Conservation (phyloP, 257 asterid genomes). For the Datura wrightii region DNA sequence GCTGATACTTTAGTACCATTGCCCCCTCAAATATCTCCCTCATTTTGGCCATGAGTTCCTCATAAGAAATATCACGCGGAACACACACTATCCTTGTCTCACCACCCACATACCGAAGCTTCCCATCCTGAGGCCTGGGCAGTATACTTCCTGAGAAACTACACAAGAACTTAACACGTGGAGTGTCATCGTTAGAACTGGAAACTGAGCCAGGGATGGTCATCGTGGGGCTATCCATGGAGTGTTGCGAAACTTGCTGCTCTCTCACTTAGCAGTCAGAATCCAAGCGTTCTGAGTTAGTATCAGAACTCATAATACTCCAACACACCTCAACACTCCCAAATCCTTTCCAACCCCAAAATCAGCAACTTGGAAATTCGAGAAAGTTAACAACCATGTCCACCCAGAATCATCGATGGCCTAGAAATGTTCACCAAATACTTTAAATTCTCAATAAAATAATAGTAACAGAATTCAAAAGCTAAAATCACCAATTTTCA, state of each 20-base stretch:
- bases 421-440: slow-evolving; percentile 31
- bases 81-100: slow-evolving; percentile 89
- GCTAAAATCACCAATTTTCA: slow-evolving; percentile 31
- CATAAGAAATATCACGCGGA: slow-evolving; percentile 73
- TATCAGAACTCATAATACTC: slow-evolving; percentile 32
- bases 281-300: slow-evolving; percentile 38
- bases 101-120: slow-evolving; percentile 95
- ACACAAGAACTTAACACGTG: slow-evolving; percentile 87
- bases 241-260: slow-evolving; percentile 36
- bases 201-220: slow-evolving; percentile 47
- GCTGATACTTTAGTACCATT: slow-evolving; percentile 80
- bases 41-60: slow-evolving; percentile 90
- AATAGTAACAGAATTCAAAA: not conserved
- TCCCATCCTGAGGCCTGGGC: slow-evolving; percentile 97
- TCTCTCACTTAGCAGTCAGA: slow-evolving; percentile 38
- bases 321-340: slow-evolving; percentile 25
- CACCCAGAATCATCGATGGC: slow-evolving; percentile 16
- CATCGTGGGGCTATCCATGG: slow-evolving; percentile 74
- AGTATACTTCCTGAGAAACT: slow-evolving; percentile 88
- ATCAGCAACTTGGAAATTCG: not conserved
- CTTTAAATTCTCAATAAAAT: slow-evolving; percentile 19
- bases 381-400: not conserved
- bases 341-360: slow-evolving; percentile 32
- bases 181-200: slow-evolving; percentile 66
- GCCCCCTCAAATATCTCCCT: slow-evolving; percentile 88